These are phyloP conservation scores for Stylonectria norvegica DNA, from an alignment of 2,329 filamentous ascomycete genomes.

Conservation along the genomic window DNA sequence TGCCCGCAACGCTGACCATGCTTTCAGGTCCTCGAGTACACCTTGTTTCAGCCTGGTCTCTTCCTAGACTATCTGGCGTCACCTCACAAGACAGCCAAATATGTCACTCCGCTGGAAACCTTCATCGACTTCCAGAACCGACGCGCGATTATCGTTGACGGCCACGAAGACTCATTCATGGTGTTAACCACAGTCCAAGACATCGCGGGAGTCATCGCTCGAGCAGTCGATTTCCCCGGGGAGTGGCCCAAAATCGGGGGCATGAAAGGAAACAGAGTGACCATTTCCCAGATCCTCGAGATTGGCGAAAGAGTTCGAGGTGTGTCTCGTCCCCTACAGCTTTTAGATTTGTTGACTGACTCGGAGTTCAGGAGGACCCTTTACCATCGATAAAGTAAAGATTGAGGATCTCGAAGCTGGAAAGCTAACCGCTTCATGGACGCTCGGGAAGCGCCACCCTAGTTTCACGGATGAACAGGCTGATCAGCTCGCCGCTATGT, in stretches of 20 bases:
- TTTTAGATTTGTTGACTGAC: neutral
- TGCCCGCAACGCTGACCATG: no score
- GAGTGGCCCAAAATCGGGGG: constrained; percentile 42
- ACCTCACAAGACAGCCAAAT: constrained; percentile 44
- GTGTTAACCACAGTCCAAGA: constrained; percentile 45
- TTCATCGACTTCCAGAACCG: constrained; percentile 38
- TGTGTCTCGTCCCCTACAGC: no score
- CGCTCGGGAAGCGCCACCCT: neutral
- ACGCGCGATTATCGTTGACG: constrained; percentile 42
- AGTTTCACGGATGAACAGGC: neutral
- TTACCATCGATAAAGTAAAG: neutral
- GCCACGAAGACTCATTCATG: constrained; percentile 39
- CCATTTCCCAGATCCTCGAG: constrained; percentile 34
- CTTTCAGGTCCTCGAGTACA: constrained; percentile 53
- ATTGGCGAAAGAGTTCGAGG: constrained; percentile 39
- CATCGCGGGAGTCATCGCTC: constrained; percentile 37
- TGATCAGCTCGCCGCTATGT: neutral
- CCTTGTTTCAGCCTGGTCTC: constrained; percentile 52
- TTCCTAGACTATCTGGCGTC: constrained; percentile 54
- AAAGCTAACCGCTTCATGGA: neutral
- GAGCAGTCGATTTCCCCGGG: constrained; percentile 42
- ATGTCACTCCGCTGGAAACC: constrained; percentile 39
- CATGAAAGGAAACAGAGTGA: constrained; percentile 37
- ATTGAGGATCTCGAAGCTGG: neutral
- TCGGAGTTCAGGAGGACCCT: neutral